Evolutionary conservation across 345 rosid genomes (phyloP), one percentile per base, ranked within the genome.

Genomic region (Alliaria petiolata): DNA sequence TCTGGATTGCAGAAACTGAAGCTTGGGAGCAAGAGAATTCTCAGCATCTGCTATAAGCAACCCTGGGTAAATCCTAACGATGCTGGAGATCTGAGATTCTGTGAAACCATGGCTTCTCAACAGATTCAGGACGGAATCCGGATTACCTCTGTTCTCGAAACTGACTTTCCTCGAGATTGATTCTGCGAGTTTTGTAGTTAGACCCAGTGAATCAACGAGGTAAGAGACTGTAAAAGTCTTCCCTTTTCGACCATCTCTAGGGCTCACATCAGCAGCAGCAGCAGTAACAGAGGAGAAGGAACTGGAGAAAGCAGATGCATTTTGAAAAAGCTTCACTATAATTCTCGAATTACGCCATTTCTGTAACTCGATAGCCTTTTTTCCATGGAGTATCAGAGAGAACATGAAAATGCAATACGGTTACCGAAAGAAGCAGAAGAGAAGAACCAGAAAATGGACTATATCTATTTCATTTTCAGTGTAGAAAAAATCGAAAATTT

Each of bases 161-260:
- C 38, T 66, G 46, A 65, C 16, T 31, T 40, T 78, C 7, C 13
- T 62, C 0, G 71, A 62, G n/a, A 68, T 38, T 8, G 67, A 62
- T 33, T 20, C 46, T 1, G 81, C 75, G 9, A 59, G 25, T 7
- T 78, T 72, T 22, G 1, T 7, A 25, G 71, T 3, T 22, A 78
- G 19, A 20, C 81, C 76, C 22, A 76, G 44, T 8, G 81, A 78
- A 8, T 63, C 50, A 62, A 74, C 42, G 62, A 67, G 71, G 62
- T 67, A 53, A 7, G 71, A 53, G 30, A 57, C 62, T 0, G 70
- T 62, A 44, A 62, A 66, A 0, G 28, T 59, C 14, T 36, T 6
- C 3, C 35, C 49, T 47, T 58, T 47, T 40, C 38, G 47, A 25
- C 40, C 55, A 46, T 45, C 16, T 43, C 8, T 15, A 40, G 38